Base-by-base conservation (phyloP, 768 basidiomycete genomes). In the Trametes cinnabarina region DNA sequence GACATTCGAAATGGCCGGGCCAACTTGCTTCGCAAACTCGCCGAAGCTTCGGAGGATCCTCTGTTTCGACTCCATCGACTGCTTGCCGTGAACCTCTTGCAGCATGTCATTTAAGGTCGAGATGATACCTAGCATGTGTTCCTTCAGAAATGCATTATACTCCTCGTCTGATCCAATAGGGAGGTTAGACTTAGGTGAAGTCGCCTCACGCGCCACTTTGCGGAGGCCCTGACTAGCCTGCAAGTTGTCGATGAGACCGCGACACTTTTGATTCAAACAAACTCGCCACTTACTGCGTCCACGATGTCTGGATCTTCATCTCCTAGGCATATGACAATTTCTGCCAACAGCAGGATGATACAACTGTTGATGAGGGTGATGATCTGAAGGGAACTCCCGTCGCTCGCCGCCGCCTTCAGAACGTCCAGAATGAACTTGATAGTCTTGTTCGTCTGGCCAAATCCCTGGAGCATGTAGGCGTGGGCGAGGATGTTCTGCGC, bases 101-200 rank as follows among this genome's bases (percentile, higher is more conserved):
- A 98, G 72, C 72, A 88, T 84, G 30, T 94, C 92, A 64, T 90
- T 95, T 65, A 97, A 81, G 61, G 86, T 79, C 0, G 91, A 85
- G 19, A 98, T 86, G 53, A 98, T 77, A 1, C 91, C 95, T 6
- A 97, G 81, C 74, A 95, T 87, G 62, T 92, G 81, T 8, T 76
- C 77, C 70, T 87, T 86, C 47, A 98, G 75, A 54, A 94, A 88
- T 0, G 72, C 70, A 80, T 78, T 35, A 90, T 70, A 55, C 80
- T 77, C 22, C 72, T 67, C 19, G 66, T 64, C 56, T 70, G 55
- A 22, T 62, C 63, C 35, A 66, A 64, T 58, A n/a, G 39, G 69
- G 23, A 63, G 47, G 20, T 65, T 69, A 47, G 68, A 58, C 47
- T 70, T 57, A 63, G 63, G 35, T 47, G 62, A 56, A 34, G 58